Conservation (phyloP, 768 basidiomycete species). For the Strobilomyces dryophilus region DNA sequence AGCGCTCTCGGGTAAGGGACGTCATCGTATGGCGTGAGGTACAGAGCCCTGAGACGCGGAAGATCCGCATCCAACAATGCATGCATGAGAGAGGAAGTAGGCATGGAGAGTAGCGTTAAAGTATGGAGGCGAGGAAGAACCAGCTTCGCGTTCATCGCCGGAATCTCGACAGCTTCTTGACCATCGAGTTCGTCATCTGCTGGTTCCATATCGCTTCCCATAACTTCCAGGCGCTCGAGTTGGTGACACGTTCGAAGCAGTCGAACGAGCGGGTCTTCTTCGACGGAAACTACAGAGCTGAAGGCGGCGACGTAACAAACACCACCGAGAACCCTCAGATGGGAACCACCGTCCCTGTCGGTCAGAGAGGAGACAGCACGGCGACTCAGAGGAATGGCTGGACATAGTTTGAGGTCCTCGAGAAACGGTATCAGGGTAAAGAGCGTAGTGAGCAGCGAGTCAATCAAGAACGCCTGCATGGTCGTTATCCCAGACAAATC, state of each 20-base stretch:
- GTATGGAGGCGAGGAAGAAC: constrained; percentile 54
- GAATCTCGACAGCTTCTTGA: constrained; percentile 18
- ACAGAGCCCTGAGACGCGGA: constrained; percentile 59
- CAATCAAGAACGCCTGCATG: constrained; percentile 49
- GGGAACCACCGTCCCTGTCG: constrained; percentile 45
- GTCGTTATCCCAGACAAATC: constrained; percentile 59
- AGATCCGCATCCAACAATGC: constrained; percentile 57
- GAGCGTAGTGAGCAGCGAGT: constrained; percentile 58
- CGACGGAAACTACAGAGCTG: constrained; percentile 21
- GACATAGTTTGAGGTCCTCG: constrained; percentile 46
- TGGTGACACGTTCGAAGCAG: constrained; percentile 52
- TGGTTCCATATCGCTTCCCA: constrained; percentile 56
- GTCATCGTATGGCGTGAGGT: constrained; percentile 72
- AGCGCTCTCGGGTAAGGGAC: constrained; percentile 55
- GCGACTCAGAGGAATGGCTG: constrained; percentile 56
- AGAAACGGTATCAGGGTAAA: constrained; percentile 71
- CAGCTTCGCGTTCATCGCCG: constrained; percentile 36
- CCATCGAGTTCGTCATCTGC: constrained; percentile 39
- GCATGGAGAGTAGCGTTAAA: constrained; percentile 62
- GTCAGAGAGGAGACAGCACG: constrained; percentile 52
- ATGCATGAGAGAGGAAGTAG: constrained; percentile 58
- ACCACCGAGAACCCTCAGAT: constrained; percentile 52
- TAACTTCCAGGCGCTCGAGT: constrained; percentile 60
- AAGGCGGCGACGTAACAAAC: constrained; percentile 44
- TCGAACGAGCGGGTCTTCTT: constrained; percentile 53